Conservation (phyloP, 768 basidiomycete species). For the Boletus vinaceobasis region DNA sequence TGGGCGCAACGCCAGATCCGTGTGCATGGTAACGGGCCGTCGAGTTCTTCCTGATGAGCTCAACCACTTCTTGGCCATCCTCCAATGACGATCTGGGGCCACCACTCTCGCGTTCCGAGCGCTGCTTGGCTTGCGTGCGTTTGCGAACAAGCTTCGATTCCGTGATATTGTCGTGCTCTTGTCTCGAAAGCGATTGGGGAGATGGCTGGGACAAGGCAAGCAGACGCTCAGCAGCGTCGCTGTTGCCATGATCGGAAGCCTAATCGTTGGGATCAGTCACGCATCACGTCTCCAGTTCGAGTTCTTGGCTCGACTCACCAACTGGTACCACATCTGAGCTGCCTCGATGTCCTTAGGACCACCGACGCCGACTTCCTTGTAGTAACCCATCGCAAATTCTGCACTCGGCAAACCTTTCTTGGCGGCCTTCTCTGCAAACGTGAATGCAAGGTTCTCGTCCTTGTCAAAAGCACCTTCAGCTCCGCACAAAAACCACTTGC, state of each 20-base stretch:
- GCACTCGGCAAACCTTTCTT: constrained; percentile 72
- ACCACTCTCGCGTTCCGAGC: constrained; percentile 35
- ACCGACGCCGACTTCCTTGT: constrained; percentile 89
- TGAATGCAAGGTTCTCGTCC: constrained; percentile 80
- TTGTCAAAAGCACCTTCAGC: constrained; percentile 75
- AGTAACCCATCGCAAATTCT: constrained; percentile 96
- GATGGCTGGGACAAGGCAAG: constrained; percentile 59
- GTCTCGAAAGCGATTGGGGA: constrained; percentile 65
- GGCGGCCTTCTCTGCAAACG: constrained; percentile 88
- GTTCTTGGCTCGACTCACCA: constrained; percentile 35
- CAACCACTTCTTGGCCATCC: constrained; percentile 47
- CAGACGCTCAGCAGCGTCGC: constrained; percentile 75
- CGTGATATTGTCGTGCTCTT: constrained; percentile 78
- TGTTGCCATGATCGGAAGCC: constrained; percentile 76
- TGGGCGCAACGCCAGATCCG: constrained; percentile 5
- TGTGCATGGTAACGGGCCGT: constrained; percentile 19
- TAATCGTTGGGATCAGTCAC: constrained; percentile 25
- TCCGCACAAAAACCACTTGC: constrained; percentile 97
- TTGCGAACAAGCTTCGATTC: constrained; percentile 79
- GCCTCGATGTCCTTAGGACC: constrained; percentile 56
- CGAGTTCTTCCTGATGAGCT: constrained; percentile 53
- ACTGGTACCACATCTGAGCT: constrained; percentile 77
- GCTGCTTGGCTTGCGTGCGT: constrained; percentile 68
- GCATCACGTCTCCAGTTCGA: neutral
- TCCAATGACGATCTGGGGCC: constrained; percentile 18